phyloP scores from a whole-genome alignment of 1,139 yeast species.

The Blastobotrys raffinosifermentans region DNA sequence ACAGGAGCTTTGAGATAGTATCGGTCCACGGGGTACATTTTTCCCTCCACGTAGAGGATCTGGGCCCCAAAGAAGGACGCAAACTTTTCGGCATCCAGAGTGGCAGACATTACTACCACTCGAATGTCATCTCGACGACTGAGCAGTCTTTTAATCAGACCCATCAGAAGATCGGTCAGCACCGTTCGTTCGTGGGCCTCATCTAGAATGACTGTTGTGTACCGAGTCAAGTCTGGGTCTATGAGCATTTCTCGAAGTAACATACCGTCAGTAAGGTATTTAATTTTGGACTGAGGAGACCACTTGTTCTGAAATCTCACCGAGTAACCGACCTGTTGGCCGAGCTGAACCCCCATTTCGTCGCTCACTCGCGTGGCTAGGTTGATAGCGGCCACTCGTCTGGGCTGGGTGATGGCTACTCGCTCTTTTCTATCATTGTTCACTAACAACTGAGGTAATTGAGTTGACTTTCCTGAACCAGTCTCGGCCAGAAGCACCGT shows the following conservation, averaged over 20 bases:
- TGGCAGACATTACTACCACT: constrained; percentile 85
- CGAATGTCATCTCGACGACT: constrained; percentile 39
- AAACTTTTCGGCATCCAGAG: constrained; percentile 88
- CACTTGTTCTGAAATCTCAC: constrained; percentile 73
- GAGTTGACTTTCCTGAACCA: constrained; percentile 96
- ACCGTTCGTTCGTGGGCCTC: constrained; percentile 98
- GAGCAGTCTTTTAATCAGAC: constrained; percentile 69
- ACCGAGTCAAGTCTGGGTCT: constrained; percentile 56
- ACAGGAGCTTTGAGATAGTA: constrained; percentile 53
- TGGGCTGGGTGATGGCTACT: constrained; percentile 93
- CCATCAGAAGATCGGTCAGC: constrained; percentile 81
- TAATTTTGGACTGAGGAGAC: constrained; percentile 53
- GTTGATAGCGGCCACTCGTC: constrained; percentile 96
- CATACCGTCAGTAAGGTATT: constrained; percentile 97
- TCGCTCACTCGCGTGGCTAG: constrained; percentile 90
- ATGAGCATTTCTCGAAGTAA: constrained; percentile 82
- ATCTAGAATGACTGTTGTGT: constrained; percentile 78
- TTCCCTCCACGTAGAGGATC: constrained; percentile 80
- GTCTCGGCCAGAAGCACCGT: constrained; percentile 91
- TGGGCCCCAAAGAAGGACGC: constrained; percentile 78
- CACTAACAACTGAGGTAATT: constrained; percentile 72
- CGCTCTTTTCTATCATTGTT: constrained; percentile 40
- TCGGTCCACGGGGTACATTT: constrained; percentile 77
- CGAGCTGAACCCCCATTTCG: constrained; percentile 66
- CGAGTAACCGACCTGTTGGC: constrained; percentile 83